Base-by-base conservation (phyloP, 306 rosid species). In the Medicago lupulina region DNA sequence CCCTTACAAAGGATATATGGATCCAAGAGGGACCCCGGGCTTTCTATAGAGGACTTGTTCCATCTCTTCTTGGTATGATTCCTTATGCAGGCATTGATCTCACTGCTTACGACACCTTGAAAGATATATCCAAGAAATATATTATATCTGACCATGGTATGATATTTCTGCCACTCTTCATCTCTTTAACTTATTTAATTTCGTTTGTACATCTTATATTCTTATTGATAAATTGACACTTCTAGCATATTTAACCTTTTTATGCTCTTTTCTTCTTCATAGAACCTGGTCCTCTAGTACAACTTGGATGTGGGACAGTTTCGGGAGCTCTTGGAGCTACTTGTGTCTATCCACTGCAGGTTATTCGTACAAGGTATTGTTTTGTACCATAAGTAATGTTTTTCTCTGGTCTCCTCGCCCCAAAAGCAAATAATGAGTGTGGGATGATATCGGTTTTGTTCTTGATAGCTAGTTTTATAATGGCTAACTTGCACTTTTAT, bases 21-120 rank as follows among this genome's bases (percentile, higher is more conserved):
- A 77, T 83, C 81, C 87, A 77, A 28, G 89, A 86, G 83, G 89
- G 89, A 41, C 85, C 89, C 21, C 87, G 85, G 43, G 89, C 89
- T 65, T 86, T 86, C 70, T 86, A 86, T 82, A 77, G 83, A 74
- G 89, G 89, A 23, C 79, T 86, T 50, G 55, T 86, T 73, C 89
- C 89, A 4, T 86, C 89, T 38, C 81, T 86, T 77, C 87, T 86
- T 74, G 89, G 89, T 25, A 86, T 86, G 60, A 86, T 86, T 80
- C 89, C 89, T 58, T 86, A 86, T 70, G 85, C 89, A 7, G 89
- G 89, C 83, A 86, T 86, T 73, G 89, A 86, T 86, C 89, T 86
- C 79, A 83, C 89, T 43, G 83, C 83, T 4, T 86, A 86, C 70
- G 89, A 86, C 59, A 86, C 89, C 74, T 70, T 86, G 81, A 86